Conservation (phyloP, 257 asterid species). For the Ehretia macrophylla region DNA sequence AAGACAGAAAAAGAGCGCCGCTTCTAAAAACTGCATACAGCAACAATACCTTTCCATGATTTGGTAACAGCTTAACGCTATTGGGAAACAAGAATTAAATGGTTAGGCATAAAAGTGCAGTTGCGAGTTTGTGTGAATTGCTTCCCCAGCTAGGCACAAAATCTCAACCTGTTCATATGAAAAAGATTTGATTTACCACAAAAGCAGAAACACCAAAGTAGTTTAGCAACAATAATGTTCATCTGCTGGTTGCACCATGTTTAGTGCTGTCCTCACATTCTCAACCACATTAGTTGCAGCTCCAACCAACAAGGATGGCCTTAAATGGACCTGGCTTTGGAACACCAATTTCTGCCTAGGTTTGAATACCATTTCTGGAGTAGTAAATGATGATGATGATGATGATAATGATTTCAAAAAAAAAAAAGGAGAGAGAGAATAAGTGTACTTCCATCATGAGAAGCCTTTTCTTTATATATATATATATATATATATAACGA, state of each 20-base stretch:
- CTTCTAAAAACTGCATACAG: too few species aligned
- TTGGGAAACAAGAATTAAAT: too few species aligned
- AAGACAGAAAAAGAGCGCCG: too few species aligned
- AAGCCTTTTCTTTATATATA: neutral
- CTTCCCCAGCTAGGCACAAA: constrained; percentile 16
- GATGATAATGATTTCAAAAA: too few species aligned
- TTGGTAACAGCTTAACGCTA: too few species aligned
- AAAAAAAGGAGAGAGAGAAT: too few species aligned
- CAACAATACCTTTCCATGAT: too few species aligned
- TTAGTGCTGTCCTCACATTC: constrained; percentile 26
- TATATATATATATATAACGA: too few species aligned
- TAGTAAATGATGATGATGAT: neutral
- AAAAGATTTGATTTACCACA: neutral
- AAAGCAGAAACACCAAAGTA: constrained; percentile 3
- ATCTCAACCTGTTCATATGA: neutral
- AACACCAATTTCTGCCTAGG: constrained; percentile 9
- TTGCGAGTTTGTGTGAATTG: neutral
- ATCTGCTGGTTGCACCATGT: constrained; percentile 27
- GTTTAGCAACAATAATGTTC: constrained; percentile 8
- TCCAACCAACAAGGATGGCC: constrained; percentile 42
- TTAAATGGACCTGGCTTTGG: constrained; percentile 29
- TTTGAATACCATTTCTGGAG: constrained; percentile 10
- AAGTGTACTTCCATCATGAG: constrained; percentile 20
- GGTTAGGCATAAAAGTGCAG: too few species aligned
- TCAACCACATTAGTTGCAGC: constrained; percentile 41